Conservation (phyloP, 2,329 filamentous ascomycete species). For the Annulohypoxylon truncatum region DNA sequence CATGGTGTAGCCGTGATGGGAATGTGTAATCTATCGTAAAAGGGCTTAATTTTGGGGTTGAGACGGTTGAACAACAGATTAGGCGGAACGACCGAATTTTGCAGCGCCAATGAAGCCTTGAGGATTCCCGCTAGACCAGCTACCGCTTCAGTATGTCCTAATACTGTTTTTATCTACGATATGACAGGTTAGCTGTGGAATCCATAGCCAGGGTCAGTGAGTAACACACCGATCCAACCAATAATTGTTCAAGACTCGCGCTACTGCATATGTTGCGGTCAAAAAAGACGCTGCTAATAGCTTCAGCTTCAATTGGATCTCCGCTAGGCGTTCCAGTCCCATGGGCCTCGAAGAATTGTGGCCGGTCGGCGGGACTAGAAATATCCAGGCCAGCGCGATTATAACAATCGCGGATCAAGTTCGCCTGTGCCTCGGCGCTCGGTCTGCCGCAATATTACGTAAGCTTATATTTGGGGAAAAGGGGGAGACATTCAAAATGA, state of each 20-base stretch:
- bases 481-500: neutral
- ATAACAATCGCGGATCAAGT: slow-evolving; percentile 37
- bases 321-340: slow-evolving; percentile 42
- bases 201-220: neutral
- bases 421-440: slow-evolving; percentile 30
- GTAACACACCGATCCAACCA: neutral
- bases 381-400: slow-evolving; percentile 24
- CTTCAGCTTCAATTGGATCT: slow-evolving; percentile 41
- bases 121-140: slow-evolving; percentile 27
- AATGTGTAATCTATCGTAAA: slow-evolving; percentile 13
- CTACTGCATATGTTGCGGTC: neutral
- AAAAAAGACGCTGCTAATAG: slow-evolving; percentile 33
- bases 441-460: slow-evolving; percentile 15
- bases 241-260: neutral
- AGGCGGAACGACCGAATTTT: slow-evolving; percentile 13
- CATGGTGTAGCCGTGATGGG: neutral
- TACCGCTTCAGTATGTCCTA: slow-evolving; percentile 25
- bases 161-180: slow-evolving; percentile 17
- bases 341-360: slow-evolving; percentile 44
- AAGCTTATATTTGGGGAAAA: neutral
- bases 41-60: slow-evolving; percentile 11
- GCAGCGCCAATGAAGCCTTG: slow-evolving; percentile 15
- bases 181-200: neutral
- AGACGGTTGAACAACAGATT: slow-evolving; percentile 19
- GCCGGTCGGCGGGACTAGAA: neutral